Percentiles rank a stretch among this genome's conserved stretches.
These are phyloP conservation scores for Diaporthe sp. DNA, from an alignment of 2,329 filamentous ascomycete species.

Conservation along the genomic window DNA sequence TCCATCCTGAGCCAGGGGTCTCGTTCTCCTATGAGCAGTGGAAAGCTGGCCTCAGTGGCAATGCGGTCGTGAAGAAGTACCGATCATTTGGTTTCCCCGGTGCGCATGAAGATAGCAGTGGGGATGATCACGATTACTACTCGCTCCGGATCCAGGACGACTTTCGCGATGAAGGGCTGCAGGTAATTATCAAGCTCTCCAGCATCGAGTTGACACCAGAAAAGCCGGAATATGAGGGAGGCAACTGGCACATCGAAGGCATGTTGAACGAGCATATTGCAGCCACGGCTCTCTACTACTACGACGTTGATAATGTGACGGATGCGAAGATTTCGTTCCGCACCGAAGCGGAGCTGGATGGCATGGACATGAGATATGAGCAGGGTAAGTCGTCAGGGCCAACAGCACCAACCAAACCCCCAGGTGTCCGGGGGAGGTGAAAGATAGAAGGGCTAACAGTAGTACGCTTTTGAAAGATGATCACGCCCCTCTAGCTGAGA, in stretches of 20 bases:
- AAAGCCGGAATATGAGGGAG: conserved; percentile 62
- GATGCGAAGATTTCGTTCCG: conserved; percentile 60
- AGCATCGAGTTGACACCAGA: conserved; percentile 71
- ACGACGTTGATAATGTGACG: conserved; percentile 65
- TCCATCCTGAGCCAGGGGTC: conserved; percentile 40
- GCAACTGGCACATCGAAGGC: conserved; percentile 65
- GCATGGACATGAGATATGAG: not conserved
- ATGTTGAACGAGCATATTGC: conserved; percentile 68
- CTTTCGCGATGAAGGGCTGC: conserved; percentile 60
- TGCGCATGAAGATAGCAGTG: not conserved
- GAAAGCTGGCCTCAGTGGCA: not conserved
- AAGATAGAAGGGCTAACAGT: not conserved
- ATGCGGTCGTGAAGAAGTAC: not conserved
- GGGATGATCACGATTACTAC: conserved; percentile 45
- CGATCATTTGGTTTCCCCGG: not conserved
- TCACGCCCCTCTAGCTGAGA: conserved; percentile 43
- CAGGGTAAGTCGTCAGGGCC: conserved; percentile 7
- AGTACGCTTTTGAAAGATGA: conserved; percentile 34
- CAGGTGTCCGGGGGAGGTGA: no score
- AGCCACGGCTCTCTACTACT: conserved; percentile 69
- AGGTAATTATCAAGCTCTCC: conserved; percentile 75
- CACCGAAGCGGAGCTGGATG: conserved; percentile 46
- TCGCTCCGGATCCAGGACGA: conserved; percentile 43
- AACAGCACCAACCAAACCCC: not conserved
- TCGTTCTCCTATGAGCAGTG: conserved; percentile 34